Evolutionary conservation across 441 rosid genomes (phyloP).

Genomic region (Jatropha podagrica): DNA sequence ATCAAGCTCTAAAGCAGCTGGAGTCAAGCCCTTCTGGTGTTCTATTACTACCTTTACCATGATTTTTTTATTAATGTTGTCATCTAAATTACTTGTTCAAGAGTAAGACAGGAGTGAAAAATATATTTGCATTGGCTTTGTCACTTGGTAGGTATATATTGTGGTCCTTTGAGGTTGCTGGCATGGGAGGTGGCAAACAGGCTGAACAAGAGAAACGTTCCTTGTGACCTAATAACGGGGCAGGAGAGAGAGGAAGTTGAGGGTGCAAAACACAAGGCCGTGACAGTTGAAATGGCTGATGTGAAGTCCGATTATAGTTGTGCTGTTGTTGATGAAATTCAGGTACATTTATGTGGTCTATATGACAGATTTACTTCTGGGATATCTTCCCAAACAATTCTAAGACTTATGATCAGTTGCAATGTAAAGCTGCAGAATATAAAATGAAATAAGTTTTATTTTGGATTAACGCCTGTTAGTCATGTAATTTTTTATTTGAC

Average conservation of each 20-base stretch:
- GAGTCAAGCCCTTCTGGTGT: conserved; percentile 81
- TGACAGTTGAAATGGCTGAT: conserved; percentile 97
- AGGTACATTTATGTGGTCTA: conserved; percentile 41
- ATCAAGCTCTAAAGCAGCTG: conserved; percentile 73
- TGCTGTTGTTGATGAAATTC: conserved; percentile 91
- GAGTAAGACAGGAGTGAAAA: background rate
- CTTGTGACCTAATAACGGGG: conserved; percentile 88
- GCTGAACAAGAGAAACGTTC: conserved; percentile 80
- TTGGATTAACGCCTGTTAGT: background rate
- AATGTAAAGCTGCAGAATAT: background rate
- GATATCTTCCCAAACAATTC: background rate
- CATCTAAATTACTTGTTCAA: background rate
- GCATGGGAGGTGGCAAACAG: conserved; percentile 94
- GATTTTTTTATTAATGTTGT: background rate
- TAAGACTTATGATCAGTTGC: background rate
- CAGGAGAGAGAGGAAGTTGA: conserved; percentile 87
- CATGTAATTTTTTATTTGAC: background rate
- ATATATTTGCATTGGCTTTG: conserved; percentile 16
- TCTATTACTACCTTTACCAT: conserved; percentile 9
- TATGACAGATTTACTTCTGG: conserved; percentile 11
- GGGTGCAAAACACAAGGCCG: conserved; percentile 88
- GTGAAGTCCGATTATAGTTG: conserved; percentile 58
- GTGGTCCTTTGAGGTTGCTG: conserved; percentile 92
- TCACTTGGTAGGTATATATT: conserved; percentile 67
- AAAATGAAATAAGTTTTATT: background rate